These are phyloP conservation scores for Phytophthora boehmeriae DNA, from an alignment of 352 stramenopile genomes.

Conservation along the genomic window DNA sequence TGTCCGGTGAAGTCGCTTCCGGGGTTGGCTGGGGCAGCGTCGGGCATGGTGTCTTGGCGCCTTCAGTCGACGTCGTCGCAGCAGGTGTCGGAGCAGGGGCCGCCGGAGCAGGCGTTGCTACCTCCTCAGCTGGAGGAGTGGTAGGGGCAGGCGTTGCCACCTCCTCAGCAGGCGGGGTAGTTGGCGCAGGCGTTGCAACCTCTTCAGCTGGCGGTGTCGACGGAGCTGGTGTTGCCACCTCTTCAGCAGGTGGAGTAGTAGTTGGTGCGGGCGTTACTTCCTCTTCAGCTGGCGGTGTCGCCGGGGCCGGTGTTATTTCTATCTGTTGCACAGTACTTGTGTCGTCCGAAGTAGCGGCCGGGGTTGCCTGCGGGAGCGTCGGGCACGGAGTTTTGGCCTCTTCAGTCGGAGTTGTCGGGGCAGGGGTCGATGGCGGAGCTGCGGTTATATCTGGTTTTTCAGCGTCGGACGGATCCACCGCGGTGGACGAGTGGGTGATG, in stretches of 20 bases:
- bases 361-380: background rate
- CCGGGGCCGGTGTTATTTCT: too few species aligned
- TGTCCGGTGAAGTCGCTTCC: constrained; percentile 7
- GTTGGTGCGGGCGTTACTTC: too few species aligned
- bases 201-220: too few species aligned
- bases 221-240: too few species aligned
- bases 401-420: constrained; percentile 3
- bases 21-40: background rate
- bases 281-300: too few species aligned
- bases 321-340: background rate
- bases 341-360: constrained; percentile 2
- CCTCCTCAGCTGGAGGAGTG: constrained; percentile 7
- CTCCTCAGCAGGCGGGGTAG: too few species aligned
- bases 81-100: constrained; percentile 18
- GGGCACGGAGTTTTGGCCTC: constrained; percentile 6
- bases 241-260: too few species aligned
- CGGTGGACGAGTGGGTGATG: constrained; percentile 11
- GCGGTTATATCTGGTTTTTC: too few species aligned
- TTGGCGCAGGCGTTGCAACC: too few species aligned
- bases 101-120: too few species aligned
- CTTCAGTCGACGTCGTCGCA: constrained; percentile 1
- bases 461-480: constrained; percentile 6
- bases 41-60: constrained; percentile 3
- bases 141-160: constrained; percentile 5
- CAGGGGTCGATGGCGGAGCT: constrained; percentile 13